phyloP scores from a whole-genome alignment of 306 rosid genomes.

The Heteromeles arbutifolia region DNA sequence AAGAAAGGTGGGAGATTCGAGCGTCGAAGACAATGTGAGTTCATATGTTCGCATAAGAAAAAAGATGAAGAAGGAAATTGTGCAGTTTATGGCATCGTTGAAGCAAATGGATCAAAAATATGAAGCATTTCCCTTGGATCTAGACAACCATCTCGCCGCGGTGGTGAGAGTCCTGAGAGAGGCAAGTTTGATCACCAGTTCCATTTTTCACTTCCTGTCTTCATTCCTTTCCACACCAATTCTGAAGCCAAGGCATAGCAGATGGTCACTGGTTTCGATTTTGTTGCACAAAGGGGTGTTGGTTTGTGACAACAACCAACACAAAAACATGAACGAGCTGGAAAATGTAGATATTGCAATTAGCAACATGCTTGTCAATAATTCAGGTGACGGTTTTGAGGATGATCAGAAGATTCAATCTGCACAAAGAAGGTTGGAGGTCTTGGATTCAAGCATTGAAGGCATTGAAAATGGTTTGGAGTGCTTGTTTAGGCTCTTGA shows the following conservation, averaged over 20 bases:
- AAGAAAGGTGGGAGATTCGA: slow-evolving; percentile 40
- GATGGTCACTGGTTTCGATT: slow-evolving; percentile 59
- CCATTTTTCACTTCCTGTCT: slow-evolving; percentile 40
- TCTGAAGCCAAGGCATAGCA: slow-evolving; percentile 44
- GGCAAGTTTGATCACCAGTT: slow-evolving; percentile 40
- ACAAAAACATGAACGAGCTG: slow-evolving; percentile 36
- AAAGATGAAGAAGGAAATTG: slow-evolving; percentile 35
- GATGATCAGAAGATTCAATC: slow-evolving; percentile 32
- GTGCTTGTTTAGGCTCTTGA: slow-evolving; percentile 58
- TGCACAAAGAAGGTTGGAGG: slow-evolving; percentile 39
- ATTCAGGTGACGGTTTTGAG: slow-evolving; percentile 19
- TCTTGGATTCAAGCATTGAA: slow-evolving; percentile 36
- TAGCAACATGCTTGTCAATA: slow-evolving; percentile 21
- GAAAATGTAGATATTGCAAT: slow-evolving; percentile 54
- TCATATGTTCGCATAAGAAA: slow-evolving; percentile 39
- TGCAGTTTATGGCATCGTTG: slow-evolving; percentile 27
- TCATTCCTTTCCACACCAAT: slow-evolving; percentile 40
- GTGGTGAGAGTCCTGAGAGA: slow-evolving; percentile 59
- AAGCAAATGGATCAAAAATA: slow-evolving; percentile 34
- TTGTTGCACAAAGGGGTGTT: slow-evolving; percentile 37
- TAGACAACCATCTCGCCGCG: slow-evolving; percentile 32
- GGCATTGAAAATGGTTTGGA: slow-evolving; percentile 51
- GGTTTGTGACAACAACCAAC: slow-evolving; percentile 8
- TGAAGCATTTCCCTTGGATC: slow-evolving; percentile 20
- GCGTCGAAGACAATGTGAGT: slow-evolving; percentile 25